Evolutionary conservation across 2,329 filamentous ascomycete species (phyloP).

Genomic region (Pseudogymnoascus sp.): DNA sequence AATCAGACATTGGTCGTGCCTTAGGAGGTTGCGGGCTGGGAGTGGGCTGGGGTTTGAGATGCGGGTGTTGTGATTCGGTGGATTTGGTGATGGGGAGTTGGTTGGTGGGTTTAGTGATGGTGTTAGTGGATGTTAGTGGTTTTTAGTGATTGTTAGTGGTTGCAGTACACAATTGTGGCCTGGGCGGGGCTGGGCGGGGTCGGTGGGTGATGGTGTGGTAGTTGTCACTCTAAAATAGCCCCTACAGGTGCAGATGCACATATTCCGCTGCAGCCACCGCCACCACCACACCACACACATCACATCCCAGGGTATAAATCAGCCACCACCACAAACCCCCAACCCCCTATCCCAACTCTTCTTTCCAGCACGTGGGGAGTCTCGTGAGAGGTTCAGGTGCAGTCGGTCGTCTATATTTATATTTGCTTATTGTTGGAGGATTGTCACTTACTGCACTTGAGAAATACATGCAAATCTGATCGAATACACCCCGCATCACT

Average conservation of each 20-base stretch:
- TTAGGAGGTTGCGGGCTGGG: neutral
- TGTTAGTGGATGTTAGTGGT: neutral
- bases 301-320: neutral
- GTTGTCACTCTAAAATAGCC: neutral
- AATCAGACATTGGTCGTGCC: constrained; percentile 7
- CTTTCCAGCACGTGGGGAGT: neutral
- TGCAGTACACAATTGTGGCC: neutral
- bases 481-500: neutral
- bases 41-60: neutral
- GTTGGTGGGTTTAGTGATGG: neutral
- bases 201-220: neutral
- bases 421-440: constrained; percentile 1
- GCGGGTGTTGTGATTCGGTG: neutral
- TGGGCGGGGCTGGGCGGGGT: neutral
- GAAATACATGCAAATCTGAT: neutral
- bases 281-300: neutral
- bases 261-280: neutral
- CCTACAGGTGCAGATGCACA: neutral
- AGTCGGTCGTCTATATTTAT: neutral
- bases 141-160: neutral
- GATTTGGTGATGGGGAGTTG: neutral
- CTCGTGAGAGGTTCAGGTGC: neutral
- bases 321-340: neutral
- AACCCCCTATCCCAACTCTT: neutral
- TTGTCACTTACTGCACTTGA: neutral